phyloP scores from a whole-genome alignment of 192 early-diverging fungal species.

The Coemansia sp. region DNA sequence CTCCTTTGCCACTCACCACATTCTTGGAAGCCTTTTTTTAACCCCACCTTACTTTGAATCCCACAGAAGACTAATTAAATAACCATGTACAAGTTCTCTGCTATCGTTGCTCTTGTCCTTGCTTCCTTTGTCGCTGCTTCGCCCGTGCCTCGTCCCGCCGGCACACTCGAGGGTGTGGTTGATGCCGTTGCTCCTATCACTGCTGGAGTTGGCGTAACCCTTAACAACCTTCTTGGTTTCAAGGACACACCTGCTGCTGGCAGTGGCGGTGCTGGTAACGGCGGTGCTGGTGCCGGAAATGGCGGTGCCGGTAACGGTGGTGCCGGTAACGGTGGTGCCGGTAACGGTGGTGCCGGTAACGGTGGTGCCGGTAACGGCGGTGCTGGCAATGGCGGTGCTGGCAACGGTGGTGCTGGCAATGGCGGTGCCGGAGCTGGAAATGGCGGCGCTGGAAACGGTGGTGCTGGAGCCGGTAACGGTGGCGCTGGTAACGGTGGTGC shows the following conservation, averaged over 20 bases:
- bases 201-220: not conserved
- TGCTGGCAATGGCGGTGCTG: not conserved
- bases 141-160: conserved; percentile 1
- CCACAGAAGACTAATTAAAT: too few relatives aligned
- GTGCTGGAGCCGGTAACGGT: conserved; percentile 1
- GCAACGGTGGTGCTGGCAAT: not conserved
- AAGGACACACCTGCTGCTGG: conserved; percentile 1
- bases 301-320: too few relatives aligned
- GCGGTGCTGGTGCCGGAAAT: too few relatives aligned
- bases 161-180: conserved; percentile 2
- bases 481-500: not conserved
- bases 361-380: too few relatives aligned
- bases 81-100: conserved; percentile 2
- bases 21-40: too few relatives aligned
- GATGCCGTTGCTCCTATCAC: conserved; percentile 5
- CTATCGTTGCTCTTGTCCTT: conserved; percentile 4
- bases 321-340: too few relatives aligned
- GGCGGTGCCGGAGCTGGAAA: not conserved
- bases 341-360: too few relatives aligned
- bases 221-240: not conserved
- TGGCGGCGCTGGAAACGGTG: not conserved
- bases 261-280: not conserved
- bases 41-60: too few relatives aligned
- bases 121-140: conserved; percentile 1
- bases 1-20: too few relatives aligned